Conservation (phyloP, 345 rosid species). For the Populus deltoides region DNA sequence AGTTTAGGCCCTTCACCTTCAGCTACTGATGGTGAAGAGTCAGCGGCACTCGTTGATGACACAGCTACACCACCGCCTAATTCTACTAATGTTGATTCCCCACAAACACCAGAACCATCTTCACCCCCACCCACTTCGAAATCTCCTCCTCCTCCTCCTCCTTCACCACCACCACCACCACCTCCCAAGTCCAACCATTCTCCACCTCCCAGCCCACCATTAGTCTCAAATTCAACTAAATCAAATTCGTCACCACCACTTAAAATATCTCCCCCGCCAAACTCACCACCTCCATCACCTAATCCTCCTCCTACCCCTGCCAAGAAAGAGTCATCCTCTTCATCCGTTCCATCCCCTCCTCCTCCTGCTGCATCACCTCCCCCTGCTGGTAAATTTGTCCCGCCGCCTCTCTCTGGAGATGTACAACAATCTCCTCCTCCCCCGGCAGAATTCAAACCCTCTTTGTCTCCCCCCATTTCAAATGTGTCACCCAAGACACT, state of each 20-base stretch:
- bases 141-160: background rate
- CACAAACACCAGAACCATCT: constrained; percentile 25
- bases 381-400: constrained; percentile 5
- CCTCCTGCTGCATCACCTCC: constrained; percentile 11
- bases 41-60: background rate
- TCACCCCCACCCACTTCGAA: constrained; percentile 12
- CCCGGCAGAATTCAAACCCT: background rate
- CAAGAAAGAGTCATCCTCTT: constrained; percentile 33
- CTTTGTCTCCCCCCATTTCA: constrained; percentile 13
- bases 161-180: background rate
- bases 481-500: constrained; percentile 1
- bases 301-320: constrained; percentile 21
- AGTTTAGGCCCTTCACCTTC: background rate
- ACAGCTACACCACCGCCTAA: background rate
- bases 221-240: background rate
- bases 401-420: background rate
- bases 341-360: constrained; percentile 18
- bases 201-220: constrained; percentile 9
- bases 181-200: background rate
- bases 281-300: constrained; percentile 3
- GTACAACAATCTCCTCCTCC: constrained; percentile 7
- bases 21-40: background rate
- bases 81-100: background rate
- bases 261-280: constrained; percentile 12
- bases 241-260: constrained; percentile 7